These are phyloP conservation scores for Grosmannia clavigera DNA, from an alignment of 2,329 filamentous ascomycete genomes.

Conservation along the genomic window DNA sequence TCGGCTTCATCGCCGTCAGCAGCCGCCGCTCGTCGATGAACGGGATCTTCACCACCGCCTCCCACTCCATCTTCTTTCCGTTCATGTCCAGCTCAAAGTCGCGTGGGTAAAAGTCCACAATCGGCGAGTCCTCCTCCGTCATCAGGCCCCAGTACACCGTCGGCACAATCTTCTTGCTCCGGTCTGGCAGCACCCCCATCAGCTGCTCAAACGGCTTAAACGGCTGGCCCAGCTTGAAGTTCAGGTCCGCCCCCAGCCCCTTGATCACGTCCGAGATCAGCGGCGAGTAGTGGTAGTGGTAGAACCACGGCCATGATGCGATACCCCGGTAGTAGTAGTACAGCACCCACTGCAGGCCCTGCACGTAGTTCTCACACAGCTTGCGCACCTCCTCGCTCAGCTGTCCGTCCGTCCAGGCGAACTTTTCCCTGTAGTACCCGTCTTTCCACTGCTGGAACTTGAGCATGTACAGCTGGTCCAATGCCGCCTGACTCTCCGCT, in stretches of 20 bases:
- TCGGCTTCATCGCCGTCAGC: constrained; percentile 72
- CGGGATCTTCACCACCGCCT: constrained; percentile 96
- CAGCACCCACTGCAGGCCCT: constrained; percentile 94
- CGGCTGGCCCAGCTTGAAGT: constrained; percentile 88
- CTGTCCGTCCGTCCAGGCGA: constrained; percentile 71
- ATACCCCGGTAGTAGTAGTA: constrained; percentile 98
- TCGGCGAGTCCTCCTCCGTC: constrained; percentile 81
- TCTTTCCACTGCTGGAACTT: constrained; percentile 93
- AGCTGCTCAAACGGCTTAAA: constrained; percentile 93
- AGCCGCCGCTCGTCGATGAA: constrained; percentile 92
- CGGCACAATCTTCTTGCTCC: constrained; percentile 94
- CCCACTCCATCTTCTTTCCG: constrained; percentile 99
- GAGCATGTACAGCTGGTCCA: constrained; percentile 75
- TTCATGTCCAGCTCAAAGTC: constrained; percentile 99
- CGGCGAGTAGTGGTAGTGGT: constrained; percentile 90
- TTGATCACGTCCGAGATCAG: constrained; percentile 87
- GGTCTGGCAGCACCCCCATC: constrained; percentile 94
- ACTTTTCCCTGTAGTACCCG: constrained; percentile 83
- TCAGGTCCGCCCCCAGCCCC: constrained; percentile 73
- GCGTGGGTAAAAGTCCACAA: constrained; percentile 94
- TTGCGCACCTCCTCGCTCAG: constrained; percentile 63
- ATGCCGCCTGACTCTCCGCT: constrained; percentile 65
- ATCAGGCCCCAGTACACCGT: constrained; percentile 79
- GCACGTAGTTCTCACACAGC: constrained; percentile 90
- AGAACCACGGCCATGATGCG: constrained; percentile 98